Evolutionary conservation across 2,329 filamentous ascomycete species (phyloP), one percentile per base, ranked within the genome.

Genomic region (Beauveria brongniartii): DNA sequence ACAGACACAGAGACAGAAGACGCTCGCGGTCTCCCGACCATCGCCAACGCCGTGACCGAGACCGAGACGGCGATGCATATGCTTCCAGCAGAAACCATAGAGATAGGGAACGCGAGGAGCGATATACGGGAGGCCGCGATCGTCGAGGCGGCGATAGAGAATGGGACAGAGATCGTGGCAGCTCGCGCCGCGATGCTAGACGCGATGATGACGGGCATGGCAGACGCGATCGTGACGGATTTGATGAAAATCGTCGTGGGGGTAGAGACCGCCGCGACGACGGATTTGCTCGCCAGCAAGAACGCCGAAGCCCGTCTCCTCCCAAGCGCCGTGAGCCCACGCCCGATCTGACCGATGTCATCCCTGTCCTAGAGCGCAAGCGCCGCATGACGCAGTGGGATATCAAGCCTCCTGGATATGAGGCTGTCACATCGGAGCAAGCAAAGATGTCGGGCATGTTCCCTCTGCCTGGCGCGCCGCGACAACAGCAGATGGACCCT

Each of bases 401-500:
- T 73, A 97, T 99, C 74, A 99, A 99, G 78, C 94, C 94, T 6
- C 91, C 92, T 18, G 93, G 94, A 50, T 99, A 99, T 71, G 95
- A 99, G 71, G 96, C 94, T 74, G 93, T 99, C 66, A 97, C 94
- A 2, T 92, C 94, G 24, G 95, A 99, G 75, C 95, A 99, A 74
- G 95, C 94, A 55, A 99, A 99, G 80, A 82, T 99, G 50, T 99
- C 95, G 66, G 89, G 93, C 78, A 97, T 99, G 94, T 99, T 99
- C 79, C 92, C 95, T 63, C 85, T 99, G 51, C 94, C 94, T 3
- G 94, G 94, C 65, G 94, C 94, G 64, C 94, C 94, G 59, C 87
- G 94, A 67, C 92, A 96, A 73, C 92, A 97, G 70, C 89, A 91
- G 40, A 94, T 97, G 88, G 94, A 99, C 68, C 92, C 93, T 18